Evolutionary conservation across 495 filamentous ascomycete genomes (phyloP), one percentile per base, ranked within the genome.

Genomic region (Aspergillus avenaceus): DNA sequence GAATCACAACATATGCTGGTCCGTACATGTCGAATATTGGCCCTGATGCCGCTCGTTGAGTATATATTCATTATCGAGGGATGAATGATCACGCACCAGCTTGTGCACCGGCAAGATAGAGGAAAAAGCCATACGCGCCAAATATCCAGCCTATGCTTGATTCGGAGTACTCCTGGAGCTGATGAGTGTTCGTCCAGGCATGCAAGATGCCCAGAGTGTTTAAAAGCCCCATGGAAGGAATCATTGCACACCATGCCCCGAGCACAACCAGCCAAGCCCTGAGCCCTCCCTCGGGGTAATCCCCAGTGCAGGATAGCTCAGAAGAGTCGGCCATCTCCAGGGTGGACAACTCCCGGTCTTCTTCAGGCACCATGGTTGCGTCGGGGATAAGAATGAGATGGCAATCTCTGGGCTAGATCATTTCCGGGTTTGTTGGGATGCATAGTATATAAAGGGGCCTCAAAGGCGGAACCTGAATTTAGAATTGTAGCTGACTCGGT

Each of bases 111-210:
- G 70, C 74, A 36, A 81, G 36, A 19, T 57, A 82, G 5, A 76
- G 64, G 32, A 90, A 70, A 51, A 86, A 86, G 2, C 74, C 72
- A 56, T 85, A 87, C 6, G 85, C 54, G 6, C 81, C 81, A 56
- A 85, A 89, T 37, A 91, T 84, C 86, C 85, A 90, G 14, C 85
- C 87, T 26, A 88, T 76, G 4, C 73, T 75, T 9, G 80, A 79
- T 19, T 77, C 69, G 8, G 70, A 71, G 49, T 84, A 77, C 13
- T 70, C 57, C 12, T 67, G 65, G 3, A 90, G 69, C 45, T 66
- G 66, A 77, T 84, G 55, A 74, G 67, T 62, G 66, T 57, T 84
- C 76, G 22, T 80, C 80, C 63, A 66, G 1, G 63, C 58, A 19
- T 89, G 82, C 28, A 88, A 77, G 2, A 80, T 78, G 1, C 82